Base-by-base conservation (phyloP, 257 asterid species). In the Rauvolfia tetraphylla region DNA sequence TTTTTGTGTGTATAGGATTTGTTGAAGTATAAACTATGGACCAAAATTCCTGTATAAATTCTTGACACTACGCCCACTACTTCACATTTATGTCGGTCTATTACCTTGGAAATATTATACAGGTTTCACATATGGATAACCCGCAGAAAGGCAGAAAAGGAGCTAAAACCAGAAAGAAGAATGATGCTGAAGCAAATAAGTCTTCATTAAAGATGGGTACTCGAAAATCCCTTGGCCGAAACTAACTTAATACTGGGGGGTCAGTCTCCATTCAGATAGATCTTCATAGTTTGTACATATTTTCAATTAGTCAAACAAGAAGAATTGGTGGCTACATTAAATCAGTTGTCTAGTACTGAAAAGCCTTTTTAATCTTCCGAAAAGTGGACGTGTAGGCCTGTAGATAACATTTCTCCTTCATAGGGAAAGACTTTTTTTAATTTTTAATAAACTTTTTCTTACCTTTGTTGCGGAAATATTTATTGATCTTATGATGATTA, bases 111-210 rank as follows among this genome's bases (percentile, higher is more conserved):
- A 54, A 34, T 4, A 23, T 29, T 78, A 56, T 78, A 38, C 92
- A 93, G 98, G 85, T 88, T 54, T 89, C 96, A 4, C 93, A 83
- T 83, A 83, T 83, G 87, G 90, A 83, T 66, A 86, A 83, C 82
- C 77, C 84, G 59, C 84, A 81, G 39, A 75, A 33, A 75, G 69
- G 75, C 62, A 85, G 71, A 75, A 91, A 84, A 81, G 83, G 84
- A 61, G 49, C 49, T 56, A 77, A 59, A 44, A 77, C 39, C 71
- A 75, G 76, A 53, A 74, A 73, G 46, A 29, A 74, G 71, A 69
- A 15, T 67, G 71, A 51, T 56, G 75, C 58, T 62, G 72, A 44
- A 71, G 34, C 72, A 38, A 79, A 65, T 34, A 53, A 75, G 70
- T 44, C 71, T 68, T 29, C 68, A 14, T 48, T 18, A 59, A 7